These are phyloP conservation scores for Achlya hypogyna DNA, from an alignment of 352 stramenopile genomes.

Conservation along the genomic window DNA sequence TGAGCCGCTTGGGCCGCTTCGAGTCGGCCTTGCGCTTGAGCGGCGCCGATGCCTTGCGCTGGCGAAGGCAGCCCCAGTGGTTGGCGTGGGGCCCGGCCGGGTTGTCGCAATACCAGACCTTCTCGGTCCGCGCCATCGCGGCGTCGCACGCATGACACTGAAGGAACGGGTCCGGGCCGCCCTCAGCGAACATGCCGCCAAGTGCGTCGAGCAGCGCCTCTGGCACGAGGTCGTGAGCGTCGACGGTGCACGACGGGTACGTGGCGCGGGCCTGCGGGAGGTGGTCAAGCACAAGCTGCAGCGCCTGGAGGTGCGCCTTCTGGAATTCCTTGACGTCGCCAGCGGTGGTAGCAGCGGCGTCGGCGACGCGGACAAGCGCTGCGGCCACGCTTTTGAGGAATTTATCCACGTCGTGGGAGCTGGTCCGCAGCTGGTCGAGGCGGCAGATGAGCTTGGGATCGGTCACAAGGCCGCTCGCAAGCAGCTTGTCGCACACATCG, in stretches of 20 bases:
- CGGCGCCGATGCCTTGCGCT: background rate
- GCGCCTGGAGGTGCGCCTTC: slow-evolving; percentile 49
- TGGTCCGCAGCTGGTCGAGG: slow-evolving; percentile 33
- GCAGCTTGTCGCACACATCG: slow-evolving; percentile 39
- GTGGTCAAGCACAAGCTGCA: slow-evolving; percentile 60
- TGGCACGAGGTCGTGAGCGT: slow-evolving; percentile 29
- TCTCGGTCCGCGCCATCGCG: background rate
- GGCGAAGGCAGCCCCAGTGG: background rate
- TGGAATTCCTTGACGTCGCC: slow-evolving; percentile 41
- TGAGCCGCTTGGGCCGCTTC: background rate
- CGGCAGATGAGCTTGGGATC: slow-evolving; percentile 34
- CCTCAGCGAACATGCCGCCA: background rate
- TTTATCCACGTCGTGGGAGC: slow-evolving; percentile 31
- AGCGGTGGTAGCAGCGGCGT: slow-evolving; percentile 39
- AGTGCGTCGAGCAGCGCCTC: slow-evolving; percentile 36
- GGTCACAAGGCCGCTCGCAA: slow-evolving; percentile 36
- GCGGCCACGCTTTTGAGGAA: slow-evolving; percentile 35
- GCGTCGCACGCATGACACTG: background rate
- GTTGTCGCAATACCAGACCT: background rate
- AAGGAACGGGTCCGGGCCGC: background rate
- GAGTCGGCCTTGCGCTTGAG: background rate
- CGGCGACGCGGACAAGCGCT: slow-evolving; percentile 40
- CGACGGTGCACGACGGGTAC: slow-evolving; percentile 27
- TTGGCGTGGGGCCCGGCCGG: background rate
- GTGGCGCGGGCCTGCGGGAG: slow-evolving; percentile 52